Base-by-base conservation (phyloP, 192 early-diverging fungal genomes). In the Phycomyces nitens region DNA sequence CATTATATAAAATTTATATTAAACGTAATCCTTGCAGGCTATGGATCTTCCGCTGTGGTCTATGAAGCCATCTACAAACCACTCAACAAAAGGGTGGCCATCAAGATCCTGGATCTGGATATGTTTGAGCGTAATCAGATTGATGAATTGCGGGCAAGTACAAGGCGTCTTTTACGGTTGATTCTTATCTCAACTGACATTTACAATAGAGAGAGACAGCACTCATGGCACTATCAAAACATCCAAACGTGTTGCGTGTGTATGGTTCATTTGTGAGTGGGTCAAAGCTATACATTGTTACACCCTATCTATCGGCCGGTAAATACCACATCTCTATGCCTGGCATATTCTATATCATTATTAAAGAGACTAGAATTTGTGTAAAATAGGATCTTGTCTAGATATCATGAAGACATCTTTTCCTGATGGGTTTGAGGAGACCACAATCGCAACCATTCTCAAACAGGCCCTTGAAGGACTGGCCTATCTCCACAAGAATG, bases 111-210 rank as follows among this genome's bases (percentile, higher is more conserved):
- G 64, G 91, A 94, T 60, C 76, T 94, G 57, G 93, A 94, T 71
- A 82, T 86, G 76, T 94, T 94, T 86, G 91, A 93, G 67, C 75
- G 93, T 22, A 89, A 91, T 73, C 93, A 94, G 69, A 94, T 94
- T 64, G 93, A 94, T 70, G 93, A 94, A 73, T 77, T 94, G 49
- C 66, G 93, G 73, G 88, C 89, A 79, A 63, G 66, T 72, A 14
- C 34, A 12, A 3, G 12, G 11, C 43, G 2, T 44, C n/a, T 60
- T 22, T 20, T 4, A 23, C 5, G 39, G 22, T 11, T 18, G 40
- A 56, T 26, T 8, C 16, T 26, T 23, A 14, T 9, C 39, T 16
- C 34, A 29, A 18, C 24, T 39, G 18, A 38, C 62, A n/a, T 24
- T 41, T 50, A 18, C 22, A 16, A 12, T 59, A 91, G 84, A 68